Percentiles rank a stretch among this genome's conserved stretches.
phyloP scores from a whole-genome alignment of 2,329 filamentous ascomycete species.

The Blastomyces silverae region DNA sequence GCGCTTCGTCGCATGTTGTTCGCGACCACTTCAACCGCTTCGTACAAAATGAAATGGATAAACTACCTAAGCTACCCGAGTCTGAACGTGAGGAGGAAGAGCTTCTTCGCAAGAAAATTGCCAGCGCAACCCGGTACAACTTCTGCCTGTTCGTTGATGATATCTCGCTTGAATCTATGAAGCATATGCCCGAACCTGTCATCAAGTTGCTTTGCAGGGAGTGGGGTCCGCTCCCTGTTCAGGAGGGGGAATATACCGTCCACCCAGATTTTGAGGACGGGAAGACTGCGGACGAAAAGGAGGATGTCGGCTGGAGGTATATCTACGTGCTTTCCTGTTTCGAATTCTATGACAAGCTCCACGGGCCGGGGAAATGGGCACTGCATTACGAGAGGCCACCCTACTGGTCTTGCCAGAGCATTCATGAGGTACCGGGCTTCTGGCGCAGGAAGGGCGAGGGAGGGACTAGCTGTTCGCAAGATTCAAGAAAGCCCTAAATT shows the following conservation, averaged over 20 bases:
- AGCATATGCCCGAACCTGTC: conserved; percentile 19
- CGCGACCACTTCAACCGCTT: conserved; percentile 19
- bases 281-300: conserved; percentile 17
- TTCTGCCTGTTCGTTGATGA: conserved; percentile 22
- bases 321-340: conserved; percentile 9
- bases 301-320: conserved; percentile 24
- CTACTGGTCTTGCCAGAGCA: neutral
- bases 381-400: conserved; percentile 12
- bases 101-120: neutral
- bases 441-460: conserved; percentile 1
- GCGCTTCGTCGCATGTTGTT: conserved; percentile 17
- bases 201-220: conserved; percentile 19
- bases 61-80: neutral
- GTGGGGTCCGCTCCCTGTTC: conserved; percentile 16
- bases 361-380: conserved; percentile 3
- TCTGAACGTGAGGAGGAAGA: conserved; percentile 3
- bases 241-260: conserved; percentile 19
- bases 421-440: neutral
- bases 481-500: neutral
- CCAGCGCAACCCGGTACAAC: conserved; percentile 19
- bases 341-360: conserved; percentile 8
- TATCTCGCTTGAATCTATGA: conserved; percentile 21
- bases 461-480: neutral
- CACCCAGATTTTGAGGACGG: conserved; percentile 22
- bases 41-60: conserved; percentile 14